Percentiles rank a stretch among this genome's conserved stretches.
These are phyloP conservation scores for Patellaria atrata DNA, from an alignment of 495 filamentous ascomycete genomes.

Conservation along the genomic window DNA sequence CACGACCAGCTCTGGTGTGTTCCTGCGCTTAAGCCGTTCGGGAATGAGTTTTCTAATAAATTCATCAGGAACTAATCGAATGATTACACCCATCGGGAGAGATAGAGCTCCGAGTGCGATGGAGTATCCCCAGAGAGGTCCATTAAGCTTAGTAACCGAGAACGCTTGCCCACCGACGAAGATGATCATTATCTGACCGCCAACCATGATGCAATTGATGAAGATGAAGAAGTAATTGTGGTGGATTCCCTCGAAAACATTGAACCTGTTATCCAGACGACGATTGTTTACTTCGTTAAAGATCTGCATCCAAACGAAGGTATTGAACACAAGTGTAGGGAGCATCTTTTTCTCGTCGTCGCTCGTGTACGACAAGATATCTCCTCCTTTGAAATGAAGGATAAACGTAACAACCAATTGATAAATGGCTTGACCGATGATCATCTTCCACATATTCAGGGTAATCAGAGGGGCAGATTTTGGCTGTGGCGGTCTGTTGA, in stretches of 20 bases:
- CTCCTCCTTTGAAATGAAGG: constrained; percentile 55
- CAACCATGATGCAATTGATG: constrained; percentile 73
- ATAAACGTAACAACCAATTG: constrained; percentile 68
- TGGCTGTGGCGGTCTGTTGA: constrained; percentile 61
- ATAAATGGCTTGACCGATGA: constrained; percentile 70
- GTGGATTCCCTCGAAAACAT: constrained; percentile 73
- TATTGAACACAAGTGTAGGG: constrained; percentile 72
- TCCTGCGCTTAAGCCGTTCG: constrained; percentile 17
- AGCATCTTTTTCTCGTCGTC: constrained; percentile 32
- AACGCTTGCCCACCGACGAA: constrained; percentile 65
- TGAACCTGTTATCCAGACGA: constrained; percentile 77
- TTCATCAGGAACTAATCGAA: constrained; percentile 63
- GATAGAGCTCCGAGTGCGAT: constrained; percentile 56
- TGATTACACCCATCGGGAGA: constrained; percentile 54
- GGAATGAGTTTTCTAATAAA: constrained; percentile 41
- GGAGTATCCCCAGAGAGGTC: constrained; percentile 60
- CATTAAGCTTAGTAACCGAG: constrained; percentile 43
- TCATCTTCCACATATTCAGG: constrained; percentile 88
- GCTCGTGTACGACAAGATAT: constrained; percentile 44
- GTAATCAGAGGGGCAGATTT: constrained; percentile 68
- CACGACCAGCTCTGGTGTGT: constrained; percentile 36
- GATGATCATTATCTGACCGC: constrained; percentile 64
- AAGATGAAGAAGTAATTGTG: constrained; percentile 70
- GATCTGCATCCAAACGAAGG: constrained; percentile 90
- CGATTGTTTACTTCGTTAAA: constrained; percentile 82